Evolutionary conservation across 2,329 filamentous ascomycete species (phyloP), one percentile per base, ranked within the genome.

Genomic region (Zymoseptoria passerinii): DNA sequence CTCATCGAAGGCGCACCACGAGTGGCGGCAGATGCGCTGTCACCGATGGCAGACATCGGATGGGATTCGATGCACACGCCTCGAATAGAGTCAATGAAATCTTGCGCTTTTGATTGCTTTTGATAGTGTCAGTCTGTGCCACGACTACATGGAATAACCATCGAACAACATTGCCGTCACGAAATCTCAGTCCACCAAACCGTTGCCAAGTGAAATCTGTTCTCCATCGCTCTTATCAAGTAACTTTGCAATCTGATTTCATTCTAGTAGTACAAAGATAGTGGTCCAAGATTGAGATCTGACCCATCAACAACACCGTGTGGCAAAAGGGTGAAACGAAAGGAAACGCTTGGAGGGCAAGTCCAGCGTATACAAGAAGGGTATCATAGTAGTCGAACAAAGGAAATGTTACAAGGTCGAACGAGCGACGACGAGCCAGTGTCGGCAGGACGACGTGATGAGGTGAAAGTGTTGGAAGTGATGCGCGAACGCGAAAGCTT

Each of bases 281-380:
- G 28, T 23, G 23, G 13, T n/a, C 56, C 44, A 49, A 44, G 50
- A 23, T 50, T 44, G 51, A 58, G 35, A 23, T 23, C 48, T 51
- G 16, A 19, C 55, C 28, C 10, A 19, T 50, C 48, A 54, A 19
- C 29, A 55, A 63, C 63, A 61, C 63, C 63, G 57, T 61, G 61
- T 58, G 57, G 50, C 48, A 58, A 59, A 20, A 53, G 40, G 19
- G 53, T 56, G 54, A 54, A 27, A 27, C 48, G 51, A 35, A 53
- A 28, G 10, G 2, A n/a, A 44, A 44, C 2, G 35, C 5, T 16
- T 4, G 35, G 13, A n/a, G 13, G 23, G 16, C 16, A 16, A 44
- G 35, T 40, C 10, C 16, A 40, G 35, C 54, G 56, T 59, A 35
- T 64, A 64, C 60, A 61, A 59, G 60, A 64, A 64, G 62, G 58